These are phyloP conservation scores for Eutrema japonicum DNA, from an alignment of 345 rosid species.

Conservation along the genomic window DNA sequence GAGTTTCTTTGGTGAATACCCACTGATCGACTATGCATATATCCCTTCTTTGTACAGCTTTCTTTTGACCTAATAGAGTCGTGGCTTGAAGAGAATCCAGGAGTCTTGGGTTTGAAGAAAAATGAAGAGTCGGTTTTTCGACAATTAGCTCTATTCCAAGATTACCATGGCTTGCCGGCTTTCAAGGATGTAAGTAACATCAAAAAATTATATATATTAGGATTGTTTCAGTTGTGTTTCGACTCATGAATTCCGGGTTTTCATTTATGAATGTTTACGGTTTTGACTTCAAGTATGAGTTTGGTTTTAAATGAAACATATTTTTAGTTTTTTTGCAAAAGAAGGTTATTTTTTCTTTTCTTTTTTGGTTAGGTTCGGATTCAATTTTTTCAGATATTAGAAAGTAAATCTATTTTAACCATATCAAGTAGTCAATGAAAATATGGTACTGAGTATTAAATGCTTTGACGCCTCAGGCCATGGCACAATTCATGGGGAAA, in stretches of 20 bases:
- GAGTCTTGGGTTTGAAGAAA: conserved; percentile 54
- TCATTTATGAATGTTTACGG: neutral
- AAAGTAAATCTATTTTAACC: too few species aligned
- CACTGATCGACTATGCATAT: conserved; percentile 1
- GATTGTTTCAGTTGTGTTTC: neutral
- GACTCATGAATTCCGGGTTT: neutral
- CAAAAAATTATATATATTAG: neutral
- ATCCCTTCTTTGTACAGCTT: conserved; percentile 51
- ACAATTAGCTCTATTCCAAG: conserved; percentile 87
- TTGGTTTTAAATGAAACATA: too few species aligned
- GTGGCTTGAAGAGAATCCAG: conserved; percentile 71
- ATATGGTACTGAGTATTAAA: conserved; percentile 3
- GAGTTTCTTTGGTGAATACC: neutral
- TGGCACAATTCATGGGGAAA: conserved; percentile 66
- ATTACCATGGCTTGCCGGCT: conserved; percentile 80
- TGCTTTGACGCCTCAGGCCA: conserved; percentile 46
- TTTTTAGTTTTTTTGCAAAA: too few species aligned
- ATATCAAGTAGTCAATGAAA: neutral
- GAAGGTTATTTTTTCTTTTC: too few species aligned
- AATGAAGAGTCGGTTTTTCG: conserved; percentile 61
- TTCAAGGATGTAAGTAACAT: conserved; percentile 62
- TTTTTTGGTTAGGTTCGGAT: too few species aligned
- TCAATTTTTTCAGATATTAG: too few species aligned
- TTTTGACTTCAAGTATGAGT: too few species aligned
- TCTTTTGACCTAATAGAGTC: conserved; percentile 71